phyloP scores from a whole-genome alignment of 2,329 filamentous ascomycete species.

The Alternaria burnsii region DNA sequence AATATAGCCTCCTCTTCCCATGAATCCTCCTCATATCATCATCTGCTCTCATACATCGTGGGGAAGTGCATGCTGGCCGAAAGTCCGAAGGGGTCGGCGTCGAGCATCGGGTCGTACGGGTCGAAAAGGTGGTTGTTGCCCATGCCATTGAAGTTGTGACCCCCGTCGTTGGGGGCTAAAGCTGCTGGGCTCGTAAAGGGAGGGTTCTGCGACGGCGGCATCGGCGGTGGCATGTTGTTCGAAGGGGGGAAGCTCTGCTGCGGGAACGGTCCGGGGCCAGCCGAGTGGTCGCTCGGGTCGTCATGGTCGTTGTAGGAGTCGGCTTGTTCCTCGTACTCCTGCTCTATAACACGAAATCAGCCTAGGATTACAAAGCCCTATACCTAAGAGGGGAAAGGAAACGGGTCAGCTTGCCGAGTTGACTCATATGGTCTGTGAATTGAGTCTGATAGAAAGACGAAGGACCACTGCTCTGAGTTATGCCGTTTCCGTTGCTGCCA shows the following conservation, averaged over 20 bases:
- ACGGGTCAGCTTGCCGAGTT: slow-evolving; percentile 83
- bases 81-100: slow-evolving; percentile 92
- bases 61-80: slow-evolving; percentile 96
- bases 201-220: slow-evolving; percentile 48
- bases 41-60: slow-evolving; percentile 68
- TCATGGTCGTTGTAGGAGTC: slow-evolving; percentile 83
- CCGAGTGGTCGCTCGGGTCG: slow-evolving; percentile 71
- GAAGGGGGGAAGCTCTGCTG: slow-evolving; percentile 61
- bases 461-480: slow-evolving; percentile 51
- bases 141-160: slow-evolving; percentile 54
- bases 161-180: slow-evolving; percentile 44
- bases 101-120: slow-evolving; percentile 84
- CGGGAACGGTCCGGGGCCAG: slow-evolving; percentile 73
- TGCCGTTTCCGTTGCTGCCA: slow-evolving; percentile 47
- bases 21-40: slow-evolving; percentile 29
- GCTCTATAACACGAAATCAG: slow-evolving; percentile 79
- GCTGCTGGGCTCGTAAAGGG: slow-evolving; percentile 46
- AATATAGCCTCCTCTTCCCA: slow-evolving; percentile 16
- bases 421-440: slow-evolving; percentile 93
- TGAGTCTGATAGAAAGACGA: slow-evolving; percentile 79
- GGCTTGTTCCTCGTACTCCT: slow-evolving; percentile 92
- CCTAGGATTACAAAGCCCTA: slow-evolving; percentile 72
- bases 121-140: slow-evolving; percentile 67
- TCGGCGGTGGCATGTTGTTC: slow-evolving; percentile 51
- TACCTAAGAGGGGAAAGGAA: slow-evolving; percentile 57